Percentiles rank a stretch among this genome's conserved stretches.
Conservation (phyloP, 257 asterid genomes). For the Ocimum tenuiflorum region DNA sequence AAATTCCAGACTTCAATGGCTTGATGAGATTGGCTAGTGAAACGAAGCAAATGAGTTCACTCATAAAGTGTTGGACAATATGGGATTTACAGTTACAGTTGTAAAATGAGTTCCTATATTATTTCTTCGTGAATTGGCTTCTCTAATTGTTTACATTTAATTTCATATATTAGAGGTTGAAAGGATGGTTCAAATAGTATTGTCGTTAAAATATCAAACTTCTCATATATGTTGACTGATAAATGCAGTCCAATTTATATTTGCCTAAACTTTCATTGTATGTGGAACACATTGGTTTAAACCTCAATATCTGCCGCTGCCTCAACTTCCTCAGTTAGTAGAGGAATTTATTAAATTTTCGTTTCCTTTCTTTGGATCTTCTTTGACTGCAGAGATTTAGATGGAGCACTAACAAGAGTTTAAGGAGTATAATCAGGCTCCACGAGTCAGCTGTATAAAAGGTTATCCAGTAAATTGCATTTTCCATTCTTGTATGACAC, state of each 20-base stretch:
- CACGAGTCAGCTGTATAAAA: constrained; percentile 65
- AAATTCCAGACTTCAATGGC: no score
- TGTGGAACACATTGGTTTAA: neutral
- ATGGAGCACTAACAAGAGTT: constrained; percentile 73
- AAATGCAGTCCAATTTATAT: neutral
- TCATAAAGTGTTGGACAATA: no score
- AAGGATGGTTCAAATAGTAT: no score
- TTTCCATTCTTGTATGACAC: no score
- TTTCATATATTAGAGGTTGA: no score
- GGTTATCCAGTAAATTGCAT: constrained; percentile 96
- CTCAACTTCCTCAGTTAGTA: neutral
- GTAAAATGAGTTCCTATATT: no score
- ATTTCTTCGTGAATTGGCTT: no score
- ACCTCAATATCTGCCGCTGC: neutral
- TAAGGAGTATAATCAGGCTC: constrained; percentile 46
- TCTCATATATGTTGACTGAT: neutral
- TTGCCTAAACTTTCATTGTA: neutral
- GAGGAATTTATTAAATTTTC: neutral
- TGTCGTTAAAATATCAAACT: neutral
- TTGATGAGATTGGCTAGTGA: no score
- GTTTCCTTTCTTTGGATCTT: constrained; percentile 1
- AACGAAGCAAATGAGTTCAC: no score
- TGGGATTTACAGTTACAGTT: no score
- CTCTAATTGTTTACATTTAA: no score
- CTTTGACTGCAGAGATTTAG: constrained; percentile 65